A percentile compares a stretch with the other conserved stretches of the same genome.
Conservation (phyloP, 108 stramenopile species). For the Pelagomonas calceolata region DNA sequence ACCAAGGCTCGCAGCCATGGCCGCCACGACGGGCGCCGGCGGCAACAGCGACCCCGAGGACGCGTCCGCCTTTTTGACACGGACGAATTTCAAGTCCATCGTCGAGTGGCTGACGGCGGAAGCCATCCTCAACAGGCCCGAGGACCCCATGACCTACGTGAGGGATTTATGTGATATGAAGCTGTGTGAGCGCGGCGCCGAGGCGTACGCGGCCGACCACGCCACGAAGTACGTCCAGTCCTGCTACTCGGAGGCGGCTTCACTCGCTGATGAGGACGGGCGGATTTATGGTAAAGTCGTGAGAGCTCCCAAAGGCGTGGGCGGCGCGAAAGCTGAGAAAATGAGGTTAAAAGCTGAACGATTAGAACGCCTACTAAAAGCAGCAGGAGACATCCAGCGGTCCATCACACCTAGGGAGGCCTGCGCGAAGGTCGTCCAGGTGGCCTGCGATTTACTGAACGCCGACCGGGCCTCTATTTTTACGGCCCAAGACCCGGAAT, state of each 20-base stretch:
- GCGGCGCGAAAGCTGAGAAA: background rate
- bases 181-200: conserved; percentile 19
- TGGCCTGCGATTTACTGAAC: background rate
- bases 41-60: conserved; percentile 23
- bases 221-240: conserved; percentile 16
- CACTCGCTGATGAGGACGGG: conserved; percentile 39
- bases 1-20: too few relatives aligned
- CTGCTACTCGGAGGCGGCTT: conserved; percentile 38
- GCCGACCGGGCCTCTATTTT: background rate
- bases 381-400: background rate
- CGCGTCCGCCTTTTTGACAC: conserved; percentile 32
- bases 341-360: background rate
- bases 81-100: conserved; percentile 41
- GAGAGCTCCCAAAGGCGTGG: background rate
- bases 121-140: conserved; percentile 28
- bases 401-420: background rate
- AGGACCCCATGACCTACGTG: conserved; percentile 38
- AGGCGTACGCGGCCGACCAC: conserved; percentile 13
- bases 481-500: background rate
- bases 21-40: too few relatives aligned
- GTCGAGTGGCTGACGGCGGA: conserved; percentile 50
- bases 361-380: background rate
- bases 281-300: conserved; percentile 15
- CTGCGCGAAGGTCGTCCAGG: background rate
- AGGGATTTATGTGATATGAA: conserved; percentile 27